Conservation (phyloP, 345 rosid genomes). For the Ricinus communis region DNA sequence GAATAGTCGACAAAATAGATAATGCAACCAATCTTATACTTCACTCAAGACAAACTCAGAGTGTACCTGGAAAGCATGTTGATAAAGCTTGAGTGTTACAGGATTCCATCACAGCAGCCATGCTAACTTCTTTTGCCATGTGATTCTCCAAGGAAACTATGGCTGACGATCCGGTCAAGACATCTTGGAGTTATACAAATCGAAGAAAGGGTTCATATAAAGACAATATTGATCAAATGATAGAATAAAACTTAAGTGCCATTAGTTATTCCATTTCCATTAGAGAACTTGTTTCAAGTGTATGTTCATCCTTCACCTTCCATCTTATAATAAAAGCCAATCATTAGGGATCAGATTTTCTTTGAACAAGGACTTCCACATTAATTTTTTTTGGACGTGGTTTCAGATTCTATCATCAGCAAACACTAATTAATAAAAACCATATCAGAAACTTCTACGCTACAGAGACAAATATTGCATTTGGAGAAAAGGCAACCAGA, state of each 20-base stretch:
- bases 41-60: no score
- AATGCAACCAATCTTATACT: background rate
- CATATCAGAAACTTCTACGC: background rate
- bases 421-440: background rate
- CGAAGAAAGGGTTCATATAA: background rate
- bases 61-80: constrained; percentile 4
- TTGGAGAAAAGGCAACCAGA: background rate
- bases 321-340: no score
- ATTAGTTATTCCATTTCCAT: no score
- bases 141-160: background rate
- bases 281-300: background rate
- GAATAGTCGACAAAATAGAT: background rate
- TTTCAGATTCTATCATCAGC: background rate
- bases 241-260: background rate
- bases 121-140: background rate
- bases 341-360: no score
- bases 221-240: constrained; percentile 1
- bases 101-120: background rate
- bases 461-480: background rate
- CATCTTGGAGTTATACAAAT: background rate
- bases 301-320: background rate
- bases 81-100: constrained; percentile 16
- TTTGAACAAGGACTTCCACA: no score
- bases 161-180: background rate
- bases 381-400: background rate